These are phyloP conservation scores for Colletotrichum orbiculare DNA, from an alignment of 2,329 filamentous ascomycete species.

Conservation along the genomic window DNA sequence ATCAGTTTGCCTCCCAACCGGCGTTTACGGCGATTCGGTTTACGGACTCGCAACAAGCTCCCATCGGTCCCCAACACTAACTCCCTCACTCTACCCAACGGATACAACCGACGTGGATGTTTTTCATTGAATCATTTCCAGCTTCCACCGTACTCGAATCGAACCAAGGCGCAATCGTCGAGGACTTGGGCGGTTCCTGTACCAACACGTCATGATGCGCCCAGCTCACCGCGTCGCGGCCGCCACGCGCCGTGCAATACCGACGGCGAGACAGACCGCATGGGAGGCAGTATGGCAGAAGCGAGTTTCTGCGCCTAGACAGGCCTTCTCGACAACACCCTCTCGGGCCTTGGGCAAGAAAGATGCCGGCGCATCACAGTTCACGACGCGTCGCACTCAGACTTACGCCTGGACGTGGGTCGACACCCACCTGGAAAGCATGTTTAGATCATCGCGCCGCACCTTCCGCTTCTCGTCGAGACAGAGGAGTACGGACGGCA, in stretches of 20 bases:
- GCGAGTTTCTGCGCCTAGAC: conserved; percentile 14
- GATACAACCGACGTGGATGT: no score
- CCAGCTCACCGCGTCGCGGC: conserved; percentile 28
- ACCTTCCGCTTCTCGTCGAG: conserved; percentile 35
- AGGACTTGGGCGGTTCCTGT: neutral
- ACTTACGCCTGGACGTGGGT: conserved; percentile 29
- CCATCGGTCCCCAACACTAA: conserved; percentile 18
- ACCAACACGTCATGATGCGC: conserved; percentile 27
- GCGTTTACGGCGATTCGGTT: conserved; percentile 31
- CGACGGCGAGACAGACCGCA: conserved; percentile 20
- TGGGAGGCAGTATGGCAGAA: conserved; percentile 32
- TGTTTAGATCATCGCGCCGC: conserved; percentile 25
- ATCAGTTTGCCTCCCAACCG: conserved; percentile 13
- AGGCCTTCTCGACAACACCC: conserved; percentile 13
- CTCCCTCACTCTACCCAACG: neutral
- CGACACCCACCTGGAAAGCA: conserved; percentile 20
- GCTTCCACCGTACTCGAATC: conserved; percentile 11
- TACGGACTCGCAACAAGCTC: conserved; percentile 22
- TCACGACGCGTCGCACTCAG: conserved; percentile 7
- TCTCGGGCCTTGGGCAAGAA: neutral
- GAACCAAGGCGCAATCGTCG: neutral
- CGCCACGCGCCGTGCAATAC: conserved; percentile 24
- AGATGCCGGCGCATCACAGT: conserved; percentile 1
- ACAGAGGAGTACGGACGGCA: conserved; percentile 18
- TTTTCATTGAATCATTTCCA: conserved; percentile 3